These are phyloP conservation scores for Murraya paniculata DNA, from an alignment of 345 rosid species.

Conservation along the genomic window DNA sequence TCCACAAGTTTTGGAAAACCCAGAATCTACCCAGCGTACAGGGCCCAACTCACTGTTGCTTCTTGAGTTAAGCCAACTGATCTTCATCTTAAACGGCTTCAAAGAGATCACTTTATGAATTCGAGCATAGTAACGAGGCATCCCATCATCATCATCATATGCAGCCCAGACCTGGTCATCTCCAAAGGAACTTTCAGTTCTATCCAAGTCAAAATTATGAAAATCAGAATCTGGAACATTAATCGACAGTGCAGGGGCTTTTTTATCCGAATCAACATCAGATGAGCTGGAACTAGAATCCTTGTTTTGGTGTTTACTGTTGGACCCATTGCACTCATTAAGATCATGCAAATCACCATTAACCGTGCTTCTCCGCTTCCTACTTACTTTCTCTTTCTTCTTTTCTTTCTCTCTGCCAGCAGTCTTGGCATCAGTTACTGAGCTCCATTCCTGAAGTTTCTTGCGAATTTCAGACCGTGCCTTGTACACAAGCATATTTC, in stretches of 20 bases:
- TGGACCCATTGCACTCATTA: constrained; percentile 7
- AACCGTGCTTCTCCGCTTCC: constrained; percentile 25
- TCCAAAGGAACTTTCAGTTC: constrained; percentile 65
- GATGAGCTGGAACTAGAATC: constrained; percentile 18
- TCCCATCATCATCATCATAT: constrained; percentile 85
- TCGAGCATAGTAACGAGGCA: constrained; percentile 97
- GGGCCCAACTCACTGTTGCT: constrained; percentile 60
- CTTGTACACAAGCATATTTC: constrained; percentile 51
- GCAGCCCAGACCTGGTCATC: constrained; percentile 98
- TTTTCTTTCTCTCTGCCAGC: constrained; percentile 22
- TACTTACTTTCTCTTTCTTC: constrained; percentile 30
- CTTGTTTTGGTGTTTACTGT: constrained; percentile 16
- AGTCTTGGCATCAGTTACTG: constrained; percentile 22
- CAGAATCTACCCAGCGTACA: constrained; percentile 72
- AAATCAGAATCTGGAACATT: constrained; percentile 92
- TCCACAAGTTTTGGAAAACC: constrained; percentile 86
- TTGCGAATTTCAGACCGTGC: constrained; percentile 38
- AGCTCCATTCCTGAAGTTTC: constrained; percentile 44
- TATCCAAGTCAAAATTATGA: constrained; percentile 80
- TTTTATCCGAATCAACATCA: constrained; percentile 19
- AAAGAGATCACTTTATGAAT: constrained; percentile 75
- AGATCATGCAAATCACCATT: constrained; percentile 21
- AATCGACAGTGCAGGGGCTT: constrained; percentile 35
- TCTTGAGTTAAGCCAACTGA: constrained; percentile 92
- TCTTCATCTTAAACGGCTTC: constrained; percentile 78